phyloP scores from a whole-genome alignment of 129 eudicot genomes.

The Smallanthus sonchifolius region DNA sequence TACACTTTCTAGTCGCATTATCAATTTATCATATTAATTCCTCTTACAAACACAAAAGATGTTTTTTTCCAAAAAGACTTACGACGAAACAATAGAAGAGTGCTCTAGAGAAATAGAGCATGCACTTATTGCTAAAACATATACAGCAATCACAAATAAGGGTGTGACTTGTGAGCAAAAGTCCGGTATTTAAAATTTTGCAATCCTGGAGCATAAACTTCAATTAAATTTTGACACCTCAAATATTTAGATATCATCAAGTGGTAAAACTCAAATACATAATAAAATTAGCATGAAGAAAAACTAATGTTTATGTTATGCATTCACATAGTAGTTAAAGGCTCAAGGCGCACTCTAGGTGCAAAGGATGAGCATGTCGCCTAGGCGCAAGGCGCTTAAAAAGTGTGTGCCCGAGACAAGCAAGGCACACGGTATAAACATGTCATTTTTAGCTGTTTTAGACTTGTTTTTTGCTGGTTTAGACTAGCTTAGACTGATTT shows the following conservation, averaged over 20 bases:
- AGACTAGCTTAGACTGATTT: too few relatives aligned
- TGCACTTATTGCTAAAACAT: conserved; percentile 3
- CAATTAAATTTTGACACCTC: background rate
- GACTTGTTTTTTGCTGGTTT: too few relatives aligned
- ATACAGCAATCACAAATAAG: background rate
- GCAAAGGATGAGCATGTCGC: too few relatives aligned
- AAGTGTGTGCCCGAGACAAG: too few relatives aligned
- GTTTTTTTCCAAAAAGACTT: background rate
- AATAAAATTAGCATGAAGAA: background rate
- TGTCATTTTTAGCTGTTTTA: too few relatives aligned
- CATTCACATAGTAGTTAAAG: too few relatives aligned
- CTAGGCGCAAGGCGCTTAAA: too few relatives aligned
- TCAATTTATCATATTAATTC: background rate
- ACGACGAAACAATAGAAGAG: background rate
- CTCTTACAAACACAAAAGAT: background rate
- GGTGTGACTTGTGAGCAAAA: background rate
- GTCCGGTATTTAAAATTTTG: background rate
- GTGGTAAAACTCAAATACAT: background rate
- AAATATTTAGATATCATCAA: background rate
- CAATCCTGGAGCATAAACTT: conserved; percentile 9
- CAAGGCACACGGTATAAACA: too few relatives aligned
- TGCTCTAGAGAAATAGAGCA: background rate
- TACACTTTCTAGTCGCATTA: background rate
- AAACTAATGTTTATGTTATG: background rate
- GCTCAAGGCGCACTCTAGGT: too few relatives aligned